These are phyloP conservation scores for Neoscytalidium dimidiatum DNA, from an alignment of 2,329 filamentous ascomycete species.

Conservation along the genomic window DNA sequence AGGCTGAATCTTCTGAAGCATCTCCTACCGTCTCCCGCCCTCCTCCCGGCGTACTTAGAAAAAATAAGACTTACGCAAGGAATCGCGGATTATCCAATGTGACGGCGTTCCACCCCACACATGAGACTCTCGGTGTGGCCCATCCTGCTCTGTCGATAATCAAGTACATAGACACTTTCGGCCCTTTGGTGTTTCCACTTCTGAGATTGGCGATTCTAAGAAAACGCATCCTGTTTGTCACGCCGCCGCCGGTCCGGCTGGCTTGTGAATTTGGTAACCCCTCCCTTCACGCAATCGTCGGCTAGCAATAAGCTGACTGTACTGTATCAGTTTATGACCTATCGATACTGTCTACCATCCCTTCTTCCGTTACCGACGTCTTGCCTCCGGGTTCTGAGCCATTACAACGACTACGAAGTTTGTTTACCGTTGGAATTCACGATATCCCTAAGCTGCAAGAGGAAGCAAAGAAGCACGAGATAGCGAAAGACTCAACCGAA, in stretches of 20 bases:
- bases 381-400: conserved; percentile 64
- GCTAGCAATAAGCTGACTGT: neutral
- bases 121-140: conserved; percentile 70
- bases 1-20: conserved; percentile 2
- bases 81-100: conserved; percentile 52
- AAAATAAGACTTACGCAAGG: conserved; percentile 27
- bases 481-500: conserved; percentile 34
- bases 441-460: conserved; percentile 80
- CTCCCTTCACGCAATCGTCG: neutral
- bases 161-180: conserved; percentile 77
- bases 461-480: conserved; percentile 46
- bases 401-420: conserved; percentile 67
- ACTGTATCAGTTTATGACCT: conserved; percentile 77
- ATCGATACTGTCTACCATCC: conserved; percentile 89
- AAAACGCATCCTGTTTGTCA: conserved; percentile 84
- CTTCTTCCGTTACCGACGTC: conserved; percentile 69
- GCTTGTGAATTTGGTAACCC: conserved; percentile 83
- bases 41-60: conserved; percentile 20
- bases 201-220: conserved; percentile 83
- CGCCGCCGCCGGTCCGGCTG: conserved; percentile 80
- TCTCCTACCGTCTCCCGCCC: conserved; percentile 11
- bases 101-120: conserved; percentile 57
- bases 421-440: conserved; percentile 93
- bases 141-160: conserved; percentile 87
- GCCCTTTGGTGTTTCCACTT: conserved; percentile 88